These are phyloP conservation scores for Microbotryum silenes-acaulis DNA, from an alignment of 1,284 basidiomycete species.

Conservation along the genomic window DNA sequence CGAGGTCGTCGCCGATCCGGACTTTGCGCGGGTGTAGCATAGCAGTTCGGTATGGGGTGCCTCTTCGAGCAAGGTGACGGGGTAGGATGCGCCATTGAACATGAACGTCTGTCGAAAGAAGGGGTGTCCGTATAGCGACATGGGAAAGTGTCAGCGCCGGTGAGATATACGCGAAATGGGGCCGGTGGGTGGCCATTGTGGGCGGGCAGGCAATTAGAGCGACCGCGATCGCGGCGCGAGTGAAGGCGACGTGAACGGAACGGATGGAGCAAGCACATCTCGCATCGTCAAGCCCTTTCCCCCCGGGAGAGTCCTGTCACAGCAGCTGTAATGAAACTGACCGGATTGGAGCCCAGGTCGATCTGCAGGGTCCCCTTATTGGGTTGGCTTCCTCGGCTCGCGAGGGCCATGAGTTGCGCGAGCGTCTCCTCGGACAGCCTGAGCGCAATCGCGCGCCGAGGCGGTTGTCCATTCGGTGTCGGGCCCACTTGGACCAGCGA, in stretches of 20 bases:
- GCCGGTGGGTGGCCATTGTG: not conserved
- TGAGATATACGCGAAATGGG: not conserved
- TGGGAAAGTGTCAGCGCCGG: not conserved
- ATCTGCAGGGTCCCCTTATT: not conserved
- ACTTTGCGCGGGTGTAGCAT: slow-evolving; percentile 3
- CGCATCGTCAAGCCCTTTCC: too few relatives aligned
- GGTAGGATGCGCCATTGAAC: slow-evolving; percentile 15
- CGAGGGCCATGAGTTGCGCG: slow-evolving; percentile 12
- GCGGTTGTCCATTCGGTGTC: too few relatives aligned
- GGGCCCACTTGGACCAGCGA: too few relatives aligned
- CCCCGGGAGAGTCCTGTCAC: too few relatives aligned
- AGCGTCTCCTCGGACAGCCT: slow-evolving; percentile 20
- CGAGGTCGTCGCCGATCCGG: not conserved
- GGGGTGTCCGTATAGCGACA: not conserved
- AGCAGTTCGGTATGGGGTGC: slow-evolving; percentile 17
- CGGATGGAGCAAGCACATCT: too few relatives aligned
- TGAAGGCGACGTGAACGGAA: too few relatives aligned
- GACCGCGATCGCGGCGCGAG: not conserved
- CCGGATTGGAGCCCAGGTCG: slow-evolving; percentile 5
- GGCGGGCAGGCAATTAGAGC: not conserved
- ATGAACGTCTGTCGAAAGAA: slow-evolving; percentile 9
- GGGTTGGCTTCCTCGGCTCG: not conserved
- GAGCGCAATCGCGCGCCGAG: slow-evolving; percentile 18
- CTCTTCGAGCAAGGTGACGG: slow-evolving; percentile 18
- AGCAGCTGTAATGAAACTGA: not conserved